Evolutionary conservation across 225 moss, liverwort and hornwort genomes (phyloP).

Genomic region (Sphagnum tenellum): DNA sequence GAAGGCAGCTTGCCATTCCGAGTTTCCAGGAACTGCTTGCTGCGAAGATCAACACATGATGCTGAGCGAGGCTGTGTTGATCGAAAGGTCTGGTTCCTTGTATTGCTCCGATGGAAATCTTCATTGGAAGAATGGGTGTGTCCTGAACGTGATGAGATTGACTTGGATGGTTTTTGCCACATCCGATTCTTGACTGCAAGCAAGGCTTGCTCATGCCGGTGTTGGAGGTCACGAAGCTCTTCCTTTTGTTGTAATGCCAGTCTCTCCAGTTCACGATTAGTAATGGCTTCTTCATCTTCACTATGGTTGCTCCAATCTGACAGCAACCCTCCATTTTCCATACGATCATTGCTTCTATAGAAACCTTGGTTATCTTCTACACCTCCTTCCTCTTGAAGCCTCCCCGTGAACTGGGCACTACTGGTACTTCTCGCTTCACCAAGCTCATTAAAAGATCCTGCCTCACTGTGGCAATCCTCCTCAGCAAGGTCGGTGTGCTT

Average conservation of each 20-base stretch:
- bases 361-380: slow-evolving; percentile 26
- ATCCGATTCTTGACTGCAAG: slow-evolving; percentile 26
- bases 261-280: slow-evolving; percentile 32
- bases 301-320: slow-evolving; percentile 26
- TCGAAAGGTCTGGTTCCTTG: neutral
- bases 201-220: slow-evolving; percentile 39
- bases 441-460: slow-evolving; percentile 37
- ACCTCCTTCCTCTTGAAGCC: slow-evolving; percentile 45
- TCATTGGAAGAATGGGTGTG: slow-evolving; percentile 20
- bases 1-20: slow-evolving; percentile 30
- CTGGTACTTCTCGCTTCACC: slow-evolving; percentile 49
- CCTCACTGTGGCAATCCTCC: slow-evolving; percentile 18
- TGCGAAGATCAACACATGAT: slow-evolving; percentile 25
- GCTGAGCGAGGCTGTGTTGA: slow-evolving; percentile 12
- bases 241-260: slow-evolving; percentile 37
- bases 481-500: slow-evolving; percentile 17
- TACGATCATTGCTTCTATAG: neutral
- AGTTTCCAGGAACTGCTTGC: slow-evolving; percentile 25
- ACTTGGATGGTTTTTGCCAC: slow-evolving; percentile 15
- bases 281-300: slow-evolving; percentile 37
- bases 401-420: slow-evolving; percentile 35
- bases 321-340: neutral
- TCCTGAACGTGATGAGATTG: slow-evolving; percentile 20
- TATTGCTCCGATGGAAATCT: slow-evolving; percentile 12
- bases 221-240: slow-evolving; percentile 37